Percentiles rank a stretch among this genome's conserved stretches.
Evolutionary conservation across 2,329 filamentous ascomycete species (phyloP).

Genomic region (Nemania sp.): DNA sequence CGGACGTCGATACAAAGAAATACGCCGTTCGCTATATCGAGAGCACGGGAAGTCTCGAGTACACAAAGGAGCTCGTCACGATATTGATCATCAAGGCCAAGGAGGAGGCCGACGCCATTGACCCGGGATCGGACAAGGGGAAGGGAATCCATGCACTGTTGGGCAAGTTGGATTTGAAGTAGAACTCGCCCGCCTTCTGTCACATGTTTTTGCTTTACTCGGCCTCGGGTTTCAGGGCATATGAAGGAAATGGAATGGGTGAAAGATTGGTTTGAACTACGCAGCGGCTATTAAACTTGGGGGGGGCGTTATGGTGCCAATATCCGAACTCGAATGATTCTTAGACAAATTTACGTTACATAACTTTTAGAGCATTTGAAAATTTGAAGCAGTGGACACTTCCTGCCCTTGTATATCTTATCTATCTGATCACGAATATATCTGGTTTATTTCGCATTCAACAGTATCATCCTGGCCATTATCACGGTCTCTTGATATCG

Average conservation of each 20-base stretch:
- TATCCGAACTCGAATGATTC: conserved; percentile 15
- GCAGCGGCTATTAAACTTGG: background rate
- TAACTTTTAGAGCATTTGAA: background rate
- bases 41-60: conserved; percentile 84
- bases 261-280: background rate
- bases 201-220: conserved; percentile 1
- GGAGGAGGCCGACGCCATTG: conserved; percentile 65
- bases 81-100: conserved; percentile 69
- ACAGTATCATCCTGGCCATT: too few relatives aligned
- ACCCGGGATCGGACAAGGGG: conserved; percentile 60
- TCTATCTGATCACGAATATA: too few relatives aligned
- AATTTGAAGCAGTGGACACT: background rate
- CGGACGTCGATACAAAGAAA: conserved; percentile 83
- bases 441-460: too few relatives aligned
- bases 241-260: background rate
- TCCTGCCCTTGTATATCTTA: too few relatives aligned
- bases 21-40: conserved; percentile 96
- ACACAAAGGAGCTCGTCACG: conserved; percentile 70
- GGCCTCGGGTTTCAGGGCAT: conserved; percentile 4
- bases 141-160: conserved; percentile 67
- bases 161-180: conserved; percentile 62
- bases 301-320: conserved; percentile 23
- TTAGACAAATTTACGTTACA: conserved; percentile 5
- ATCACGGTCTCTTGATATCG: too few relatives aligned
- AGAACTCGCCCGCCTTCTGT: background rate